Base-by-base conservation (phyloP, 1,139 yeast species). In the Magnusiomyces tetraspermus region DNA sequence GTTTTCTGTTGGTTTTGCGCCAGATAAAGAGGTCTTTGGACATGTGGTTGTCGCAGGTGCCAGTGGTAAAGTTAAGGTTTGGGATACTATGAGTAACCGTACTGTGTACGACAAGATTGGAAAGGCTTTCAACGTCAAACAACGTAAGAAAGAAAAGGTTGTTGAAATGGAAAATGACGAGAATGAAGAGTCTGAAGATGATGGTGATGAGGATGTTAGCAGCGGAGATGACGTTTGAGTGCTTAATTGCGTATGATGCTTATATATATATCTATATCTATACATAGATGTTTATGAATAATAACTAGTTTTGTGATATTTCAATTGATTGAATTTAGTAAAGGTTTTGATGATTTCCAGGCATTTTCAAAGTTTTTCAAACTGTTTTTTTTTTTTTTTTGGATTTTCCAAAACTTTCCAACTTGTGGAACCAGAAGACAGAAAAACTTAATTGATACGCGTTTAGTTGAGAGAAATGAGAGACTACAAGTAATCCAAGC, bases 21-120 rank as follows among this genome's bases (percentile, higher is more conserved):
- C 90, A 49, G 98, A 92, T 68, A 72, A 79, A 53, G 97, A 87
- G 67, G 85, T 87, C 48, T 83, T 90, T 3, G 96, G 96, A 59
- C 80, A 84, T 62, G 68, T 92, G 58, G 83, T 83, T 28, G 79
- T 88, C 57, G 98, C 96, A 61, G 99, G 99, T 65, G 88, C 86
- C 47, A 77, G 78, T 53, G 89, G 89, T 36, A 81, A 84, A 15
- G 76, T 92, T 67, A 90, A 89, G 70, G 78, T 92, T 71, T 94
- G 97, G 96, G 97, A 92, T 69, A 78, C 85, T 6, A 83, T 90
- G 68, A 79, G 88, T 54, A 92, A 92, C 70, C 74, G 79, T 57
- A 76, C 95, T 13, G 90, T 90, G 21, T 79, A 96, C 63, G 75
- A 75, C 51, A 73, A 84, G 3, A 84, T 90, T 69, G 78, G 77